Conservation (phyloP, 176 grass and related monocot species). For the Aegilops tauschii region DNA sequence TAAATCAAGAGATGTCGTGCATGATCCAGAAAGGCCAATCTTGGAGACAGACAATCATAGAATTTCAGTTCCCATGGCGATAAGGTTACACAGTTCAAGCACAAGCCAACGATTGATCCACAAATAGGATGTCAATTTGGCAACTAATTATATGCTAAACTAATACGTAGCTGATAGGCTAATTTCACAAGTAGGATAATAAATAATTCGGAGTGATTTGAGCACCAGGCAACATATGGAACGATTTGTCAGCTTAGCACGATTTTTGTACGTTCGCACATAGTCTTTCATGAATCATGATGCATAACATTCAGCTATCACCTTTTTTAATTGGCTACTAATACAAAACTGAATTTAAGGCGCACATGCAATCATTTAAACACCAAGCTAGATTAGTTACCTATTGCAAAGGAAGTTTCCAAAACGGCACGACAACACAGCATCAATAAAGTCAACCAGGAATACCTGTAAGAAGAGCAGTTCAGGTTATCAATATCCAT, state of each 20-base stretch:
- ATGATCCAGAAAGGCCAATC: neutral
- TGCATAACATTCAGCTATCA: no score
- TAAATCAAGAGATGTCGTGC: neutral
- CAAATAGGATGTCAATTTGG: neutral
- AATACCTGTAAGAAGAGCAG: constrained; percentile 46
- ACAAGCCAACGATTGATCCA: neutral
- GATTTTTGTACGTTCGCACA: no score
- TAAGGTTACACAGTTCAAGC: neutral
- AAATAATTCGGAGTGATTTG: no score
- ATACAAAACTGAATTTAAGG: neutral
- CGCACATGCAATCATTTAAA: neutral
- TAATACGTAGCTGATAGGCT: neutral
- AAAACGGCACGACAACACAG: constrained; percentile 80
- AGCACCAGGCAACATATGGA: no score
- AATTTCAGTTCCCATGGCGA: no score
- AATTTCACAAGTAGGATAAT: neutral
- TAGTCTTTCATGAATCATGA: no score
- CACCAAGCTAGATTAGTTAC: constrained; percentile 36
- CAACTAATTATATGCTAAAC: neutral
- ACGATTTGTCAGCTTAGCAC: no score
- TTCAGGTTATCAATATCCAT: neutral
- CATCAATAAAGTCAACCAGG: constrained; percentile 90
- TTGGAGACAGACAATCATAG: neutral
- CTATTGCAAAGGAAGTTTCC: constrained; percentile 96
- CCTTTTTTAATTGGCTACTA: no score